Conservation (phyloP, 805 yeast genomes). For the Nadsonia fulvescens region DNA sequence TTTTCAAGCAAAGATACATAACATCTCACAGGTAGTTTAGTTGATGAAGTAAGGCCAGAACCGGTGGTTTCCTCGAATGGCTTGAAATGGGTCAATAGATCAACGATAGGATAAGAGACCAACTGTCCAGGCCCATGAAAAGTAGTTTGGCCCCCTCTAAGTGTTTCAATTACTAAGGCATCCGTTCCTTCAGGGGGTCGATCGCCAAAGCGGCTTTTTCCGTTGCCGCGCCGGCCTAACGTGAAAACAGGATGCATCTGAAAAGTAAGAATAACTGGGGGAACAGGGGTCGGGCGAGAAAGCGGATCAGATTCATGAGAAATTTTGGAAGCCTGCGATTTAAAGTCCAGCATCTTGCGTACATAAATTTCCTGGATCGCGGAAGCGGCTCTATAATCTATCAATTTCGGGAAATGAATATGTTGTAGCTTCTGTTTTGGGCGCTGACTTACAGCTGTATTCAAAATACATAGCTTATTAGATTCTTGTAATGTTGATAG, state of each 20-base stretch:
- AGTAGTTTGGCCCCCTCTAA: constrained; percentile 90
- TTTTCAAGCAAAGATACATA: constrained; percentile 46
- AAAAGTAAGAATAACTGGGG: constrained; percentile 63
- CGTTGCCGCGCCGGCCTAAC: constrained; percentile 71
- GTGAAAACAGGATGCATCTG: constrained; percentile 80
- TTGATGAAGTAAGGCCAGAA: constrained; percentile 13
- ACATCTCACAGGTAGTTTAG: constrained; percentile 41
- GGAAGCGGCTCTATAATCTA: constrained; percentile 10
- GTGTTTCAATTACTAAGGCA: constrained; percentile 42
- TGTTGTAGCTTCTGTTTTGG: constrained; percentile 2
- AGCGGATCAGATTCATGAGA: constrained; percentile 1
- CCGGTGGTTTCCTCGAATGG: constrained; percentile 11
- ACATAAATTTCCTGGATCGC: constrained; percentile 10
- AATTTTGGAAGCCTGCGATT: constrained; percentile 6
- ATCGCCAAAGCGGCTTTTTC: constrained; percentile 15
- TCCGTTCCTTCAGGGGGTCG: constrained; percentile 25
- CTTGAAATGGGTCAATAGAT: constrained; percentile 36
- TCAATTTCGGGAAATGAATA: constrained; percentile 8
- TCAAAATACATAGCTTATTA: background rate
- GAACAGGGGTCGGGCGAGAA: constrained; percentile 13
- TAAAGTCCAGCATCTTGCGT: constrained; percentile 11
- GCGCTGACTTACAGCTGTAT: background rate
- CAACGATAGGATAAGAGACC: constrained; percentile 66
- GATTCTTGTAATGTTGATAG: background rate
- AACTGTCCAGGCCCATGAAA: constrained; percentile 95